Conservation (phyloP, 495 filamentous ascomycete genomes). For the Aspergillus egyptiacus region DNA sequence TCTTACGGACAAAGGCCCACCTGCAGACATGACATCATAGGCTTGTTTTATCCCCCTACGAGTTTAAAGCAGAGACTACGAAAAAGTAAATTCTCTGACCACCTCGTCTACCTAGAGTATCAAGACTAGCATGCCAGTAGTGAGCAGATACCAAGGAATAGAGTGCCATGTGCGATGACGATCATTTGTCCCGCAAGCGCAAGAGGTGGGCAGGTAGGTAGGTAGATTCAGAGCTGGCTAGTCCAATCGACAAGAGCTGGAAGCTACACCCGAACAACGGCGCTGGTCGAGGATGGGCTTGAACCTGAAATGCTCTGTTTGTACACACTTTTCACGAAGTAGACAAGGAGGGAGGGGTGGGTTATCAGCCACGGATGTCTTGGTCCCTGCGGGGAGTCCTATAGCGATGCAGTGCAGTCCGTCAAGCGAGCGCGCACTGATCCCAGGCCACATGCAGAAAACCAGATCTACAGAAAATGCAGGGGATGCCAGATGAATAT, state of each 20-base stretch:
- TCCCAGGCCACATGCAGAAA: background rate
- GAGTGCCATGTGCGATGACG: conserved; percentile 20
- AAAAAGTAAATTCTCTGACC: conserved; percentile 3
- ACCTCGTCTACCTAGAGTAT: too few species aligned
- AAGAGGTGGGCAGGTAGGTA: background rate
- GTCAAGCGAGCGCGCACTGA: too few species aligned
- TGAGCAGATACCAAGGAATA: conserved; percentile 16
- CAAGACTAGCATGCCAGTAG: conserved; percentile 4
- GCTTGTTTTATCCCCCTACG: background rate
- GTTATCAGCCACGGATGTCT: too few species aligned
- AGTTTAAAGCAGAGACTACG: background rate
- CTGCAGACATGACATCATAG: conserved; percentile 17
- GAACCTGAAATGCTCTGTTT: too few species aligned
- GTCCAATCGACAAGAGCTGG: conserved; percentile 8
- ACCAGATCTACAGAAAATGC: background rate
- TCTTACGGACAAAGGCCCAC: background rate
- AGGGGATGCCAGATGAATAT: background rate
- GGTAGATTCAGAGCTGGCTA: background rate
- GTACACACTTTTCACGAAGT: too few species aligned
- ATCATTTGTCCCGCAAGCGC: conserved; percentile 13
- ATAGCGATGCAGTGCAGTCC: too few species aligned
- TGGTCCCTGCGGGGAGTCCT: too few species aligned
- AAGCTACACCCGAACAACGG: conserved; percentile 7
- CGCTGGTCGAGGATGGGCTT: background rate
- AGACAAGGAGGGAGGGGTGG: too few species aligned